Evolutionary conservation across 257 asterid genomes (phyloP).

Genomic region (Solanum gracilifrons): DNA sequence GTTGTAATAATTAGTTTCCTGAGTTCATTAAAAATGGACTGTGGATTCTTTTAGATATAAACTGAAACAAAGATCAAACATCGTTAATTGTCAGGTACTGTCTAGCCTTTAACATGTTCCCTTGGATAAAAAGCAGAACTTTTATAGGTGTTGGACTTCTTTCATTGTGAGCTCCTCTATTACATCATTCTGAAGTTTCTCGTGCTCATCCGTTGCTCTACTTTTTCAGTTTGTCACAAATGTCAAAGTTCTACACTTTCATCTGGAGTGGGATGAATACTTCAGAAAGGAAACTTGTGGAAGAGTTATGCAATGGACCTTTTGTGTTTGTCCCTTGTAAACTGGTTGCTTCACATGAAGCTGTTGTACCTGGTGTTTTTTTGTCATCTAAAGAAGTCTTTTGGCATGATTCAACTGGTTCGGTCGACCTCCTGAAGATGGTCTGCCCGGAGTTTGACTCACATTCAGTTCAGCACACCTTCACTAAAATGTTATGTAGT

Average conservation of each 20-base stretch:
- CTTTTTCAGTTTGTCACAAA: slow-evolving; percentile 60
- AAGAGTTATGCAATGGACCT: slow-evolving; percentile 56
- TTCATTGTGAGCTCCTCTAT: neutral
- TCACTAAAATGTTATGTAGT: slow-evolving; percentile 33
- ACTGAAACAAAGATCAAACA: neutral
- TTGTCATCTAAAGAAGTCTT: slow-evolving; percentile 64
- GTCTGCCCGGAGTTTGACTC: slow-evolving; percentile 18
- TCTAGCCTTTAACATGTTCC: neutral
- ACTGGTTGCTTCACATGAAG: slow-evolving; percentile 35
- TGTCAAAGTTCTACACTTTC: slow-evolving; percentile 65
- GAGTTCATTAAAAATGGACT: neutral
- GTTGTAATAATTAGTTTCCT: neutral
- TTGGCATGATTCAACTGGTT: slow-evolving; percentile 65
- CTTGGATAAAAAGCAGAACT: neutral
- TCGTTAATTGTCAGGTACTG: neutral
- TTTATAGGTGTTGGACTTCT: neutral
- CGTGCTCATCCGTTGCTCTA: neutral
- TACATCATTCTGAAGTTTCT: neutral
- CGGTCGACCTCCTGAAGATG: slow-evolving; percentile 31
- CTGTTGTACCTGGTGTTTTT: slow-evolving; percentile 56
- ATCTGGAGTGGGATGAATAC: slow-evolving; percentile 64
- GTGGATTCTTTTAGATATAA: neutral
- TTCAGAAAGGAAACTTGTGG: slow-evolving; percentile 39
- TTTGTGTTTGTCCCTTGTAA: slow-evolving; percentile 70
- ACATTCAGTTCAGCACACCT: slow-evolving; percentile 16